Percentiles rank a stretch among this genome's conserved stretches.
These are phyloP conservation scores for Metschnikowia lachancei DNA, from an alignment of 805 yeast genomes.

Conservation along the genomic window DNA sequence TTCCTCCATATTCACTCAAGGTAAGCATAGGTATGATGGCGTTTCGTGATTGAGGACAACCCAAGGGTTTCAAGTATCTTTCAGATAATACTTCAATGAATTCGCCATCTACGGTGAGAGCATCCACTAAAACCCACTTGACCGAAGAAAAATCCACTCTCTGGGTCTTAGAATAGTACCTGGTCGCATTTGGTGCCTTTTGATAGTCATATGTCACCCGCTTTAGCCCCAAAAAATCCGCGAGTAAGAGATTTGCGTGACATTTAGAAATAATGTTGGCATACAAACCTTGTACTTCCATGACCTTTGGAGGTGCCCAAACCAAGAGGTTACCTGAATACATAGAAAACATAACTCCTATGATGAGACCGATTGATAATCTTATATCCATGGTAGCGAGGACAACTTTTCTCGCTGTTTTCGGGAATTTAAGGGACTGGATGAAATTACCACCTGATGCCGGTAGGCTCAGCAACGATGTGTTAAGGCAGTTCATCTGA, in stretches of 20 bases:
- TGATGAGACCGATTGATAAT: conserved; percentile 76
- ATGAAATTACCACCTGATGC: conserved; percentile 55
- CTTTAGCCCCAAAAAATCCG: conserved; percentile 86
- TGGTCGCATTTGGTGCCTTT: conserved; percentile 78
- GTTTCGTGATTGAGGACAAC: conserved; percentile 70
- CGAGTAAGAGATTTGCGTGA: conserved; percentile 69
- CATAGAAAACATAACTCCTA: conserved; percentile 76
- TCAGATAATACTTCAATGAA: conserved; percentile 85
- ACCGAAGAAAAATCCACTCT: conserved; percentile 76
- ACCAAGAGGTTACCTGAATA: conserved; percentile 80
- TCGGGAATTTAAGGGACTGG: conserved; percentile 31
- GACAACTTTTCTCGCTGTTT: conserved; percentile 51
- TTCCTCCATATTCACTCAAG: conserved; percentile 91
- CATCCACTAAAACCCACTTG: conserved; percentile 86
- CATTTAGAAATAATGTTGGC: conserved; percentile 74
- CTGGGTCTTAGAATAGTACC: conserved; percentile 72
- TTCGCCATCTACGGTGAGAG: conserved; percentile 88
- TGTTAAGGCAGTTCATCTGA: conserved; percentile 76
- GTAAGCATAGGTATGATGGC: conserved; percentile 88
- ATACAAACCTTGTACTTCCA: conserved; percentile 81
- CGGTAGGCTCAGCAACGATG: conserved; percentile 65
- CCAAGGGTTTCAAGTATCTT: conserved; percentile 87
- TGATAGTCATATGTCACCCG: conserved; percentile 92
- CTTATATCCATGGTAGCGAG: conserved; percentile 44
- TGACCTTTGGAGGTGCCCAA: conserved; percentile 71